These are phyloP conservation scores for Magnolia kwangsiensis DNA, from an alignment of 164 flowering plant species.

Conservation along the genomic window DNA sequence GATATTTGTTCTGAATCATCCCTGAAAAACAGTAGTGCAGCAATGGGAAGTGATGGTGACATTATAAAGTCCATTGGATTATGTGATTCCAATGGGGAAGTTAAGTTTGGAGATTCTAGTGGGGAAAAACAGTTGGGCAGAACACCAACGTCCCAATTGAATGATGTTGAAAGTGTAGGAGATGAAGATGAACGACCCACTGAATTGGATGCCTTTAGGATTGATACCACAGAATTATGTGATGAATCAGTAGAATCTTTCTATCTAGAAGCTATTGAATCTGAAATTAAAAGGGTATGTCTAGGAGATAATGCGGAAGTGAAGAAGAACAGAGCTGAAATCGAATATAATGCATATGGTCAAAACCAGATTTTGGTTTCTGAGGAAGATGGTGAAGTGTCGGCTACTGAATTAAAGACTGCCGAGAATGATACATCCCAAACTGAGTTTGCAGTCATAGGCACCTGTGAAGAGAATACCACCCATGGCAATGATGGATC, in stretches of 20 bases:
- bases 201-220: constrained; percentile 3
- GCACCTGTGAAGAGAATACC: constrained; percentile 5
- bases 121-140: background rate
- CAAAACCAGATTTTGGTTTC: constrained; percentile 3
- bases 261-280: constrained; percentile 18
- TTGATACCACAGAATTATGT: constrained; percentile 9
- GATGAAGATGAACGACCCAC: constrained; percentile 4
- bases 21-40: background rate
- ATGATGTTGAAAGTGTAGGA: constrained; percentile 1
- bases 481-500: background rate
- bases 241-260: constrained; percentile 12
- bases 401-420: constrained; percentile 11
- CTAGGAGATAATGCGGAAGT: constrained; percentile 16
- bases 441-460: constrained; percentile 4
- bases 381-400: constrained; percentile 6
- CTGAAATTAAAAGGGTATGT: constrained; percentile 20
- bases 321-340: constrained; percentile 18
- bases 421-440: constrained; percentile 3
- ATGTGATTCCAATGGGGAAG: constrained; percentile 4
- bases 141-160: background rate
- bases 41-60: constrained; percentile 6
- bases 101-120: too few relatives aligned
- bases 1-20: constrained; percentile 7
- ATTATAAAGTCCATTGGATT: background rate
- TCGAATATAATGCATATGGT: constrained; percentile 4